These are phyloP conservation scores for Pholiota molesta DNA, from an alignment of 768 basidiomycete genomes.

Conservation along the genomic window DNA sequence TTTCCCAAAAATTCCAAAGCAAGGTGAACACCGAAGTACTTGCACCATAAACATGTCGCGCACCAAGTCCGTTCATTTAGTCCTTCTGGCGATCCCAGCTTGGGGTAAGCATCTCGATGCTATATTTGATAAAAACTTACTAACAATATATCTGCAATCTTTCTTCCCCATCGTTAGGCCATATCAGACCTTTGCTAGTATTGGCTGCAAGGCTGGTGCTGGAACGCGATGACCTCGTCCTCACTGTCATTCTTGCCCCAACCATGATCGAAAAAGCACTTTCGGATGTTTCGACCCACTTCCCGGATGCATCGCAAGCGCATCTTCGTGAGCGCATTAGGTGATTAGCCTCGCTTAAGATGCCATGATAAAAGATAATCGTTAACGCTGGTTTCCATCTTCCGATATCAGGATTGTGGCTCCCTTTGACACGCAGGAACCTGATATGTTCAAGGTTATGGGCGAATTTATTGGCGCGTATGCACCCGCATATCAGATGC, in stretches of 20 bases:
- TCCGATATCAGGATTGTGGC: not conserved
- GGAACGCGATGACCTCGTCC: constrained; percentile 11
- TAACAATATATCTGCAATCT: not conserved
- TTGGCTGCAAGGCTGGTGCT: constrained; percentile 13
- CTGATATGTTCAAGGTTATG: not conserved
- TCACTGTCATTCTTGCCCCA: constrained; percentile 12
- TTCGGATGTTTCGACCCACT: constrained; percentile 10
- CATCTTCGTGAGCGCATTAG: not conserved
- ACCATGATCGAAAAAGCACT: constrained; percentile 7
- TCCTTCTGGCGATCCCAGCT: not conserved
- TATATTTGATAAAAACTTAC: not conserved
- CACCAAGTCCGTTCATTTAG: not conserved
- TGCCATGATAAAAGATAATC: not conserved
- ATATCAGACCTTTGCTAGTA: constrained; percentile 13
- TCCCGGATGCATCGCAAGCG: not conserved
- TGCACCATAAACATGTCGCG: not conserved
- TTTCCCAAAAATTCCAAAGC: not conserved
- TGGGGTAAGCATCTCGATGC: not conserved
- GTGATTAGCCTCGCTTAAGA: not conserved
- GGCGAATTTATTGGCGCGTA: not conserved
- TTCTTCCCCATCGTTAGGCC: constrained; percentile 5
- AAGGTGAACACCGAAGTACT: not conserved
- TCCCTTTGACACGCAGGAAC: not conserved
- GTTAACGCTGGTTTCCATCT: not conserved
- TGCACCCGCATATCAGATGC: constrained; percentile 9